Percentiles rank a stretch among this genome's conserved stretches.
phyloP scores from a whole-genome alignment of 2,329 filamentous ascomycete species.

The Hypoxylon sp. region DNA sequence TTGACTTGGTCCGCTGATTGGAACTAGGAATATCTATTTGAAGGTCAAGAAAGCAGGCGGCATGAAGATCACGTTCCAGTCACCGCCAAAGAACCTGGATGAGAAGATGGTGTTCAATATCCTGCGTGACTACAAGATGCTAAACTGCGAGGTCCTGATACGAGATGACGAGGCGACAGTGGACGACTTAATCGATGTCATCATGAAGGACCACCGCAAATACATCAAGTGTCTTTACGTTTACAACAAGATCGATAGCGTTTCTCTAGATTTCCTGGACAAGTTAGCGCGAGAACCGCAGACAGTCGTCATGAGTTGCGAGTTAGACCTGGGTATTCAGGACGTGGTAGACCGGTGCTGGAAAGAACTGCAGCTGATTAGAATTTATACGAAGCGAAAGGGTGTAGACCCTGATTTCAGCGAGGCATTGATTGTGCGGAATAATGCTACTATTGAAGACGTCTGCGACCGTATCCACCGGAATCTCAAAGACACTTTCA shows the following conservation, averaged over 20 bases:
- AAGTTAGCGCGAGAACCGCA: constrained; percentile 91
- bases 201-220: constrained; percentile 98
- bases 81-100: constrained; percentile 89
- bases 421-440: constrained; percentile 93
- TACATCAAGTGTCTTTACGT: constrained; percentile 97
- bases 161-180: constrained; percentile 96
- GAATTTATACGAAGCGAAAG: constrained; percentile 97
- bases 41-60: constrained; percentile 96
- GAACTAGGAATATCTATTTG: constrained; percentile 88
- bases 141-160: constrained; percentile 96
- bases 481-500: constrained; percentile 97
- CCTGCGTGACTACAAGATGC: constrained; percentile 96
- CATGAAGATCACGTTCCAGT: constrained; percentile 97
- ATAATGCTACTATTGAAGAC: constrained; percentile 91
- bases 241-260: constrained; percentile 99
- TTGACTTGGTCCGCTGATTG: constrained; percentile 33
- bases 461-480: constrained; percentile 97
- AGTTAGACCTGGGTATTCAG: constrained; percentile 90
- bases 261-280: constrained; percentile 94
- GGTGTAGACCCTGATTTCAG: constrained; percentile 88
- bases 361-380: constrained; percentile 90
- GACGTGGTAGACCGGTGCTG: constrained; percentile 97
- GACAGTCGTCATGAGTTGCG: constrained; percentile 97
- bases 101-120: constrained; percentile 99
- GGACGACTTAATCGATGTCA: constrained; percentile 98